These are phyloP conservation scores for Yarrowia sp. DNA, from an alignment of 805 yeast species.

Conservation along the genomic window DNA sequence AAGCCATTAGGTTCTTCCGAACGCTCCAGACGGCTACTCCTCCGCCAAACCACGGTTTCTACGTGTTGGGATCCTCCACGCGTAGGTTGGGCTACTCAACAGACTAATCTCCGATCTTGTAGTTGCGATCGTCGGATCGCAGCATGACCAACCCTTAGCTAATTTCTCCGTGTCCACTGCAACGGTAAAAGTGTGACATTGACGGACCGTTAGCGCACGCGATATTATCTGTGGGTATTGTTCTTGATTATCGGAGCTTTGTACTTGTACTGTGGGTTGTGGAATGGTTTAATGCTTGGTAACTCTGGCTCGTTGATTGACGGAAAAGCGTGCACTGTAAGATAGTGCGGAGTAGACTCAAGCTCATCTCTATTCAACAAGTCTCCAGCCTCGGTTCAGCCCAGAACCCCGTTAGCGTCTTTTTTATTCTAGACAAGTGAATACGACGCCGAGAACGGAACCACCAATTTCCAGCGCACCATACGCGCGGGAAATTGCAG, in stretches of 20 bases:
- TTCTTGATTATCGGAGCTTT: too few relatives aligned
- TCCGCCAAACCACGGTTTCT: too few relatives aligned
- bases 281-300: too few relatives aligned
- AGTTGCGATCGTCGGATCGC: background rate
- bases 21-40: too few relatives aligned
- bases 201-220: background rate
- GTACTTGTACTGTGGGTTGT: too few relatives aligned
- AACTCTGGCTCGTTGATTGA: too few relatives aligned
- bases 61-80: background rate
- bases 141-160: background rate
- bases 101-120: background rate
- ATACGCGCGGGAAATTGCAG: background rate
- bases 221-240: background rate
- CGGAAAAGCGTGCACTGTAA: too few relatives aligned
- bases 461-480: background rate
- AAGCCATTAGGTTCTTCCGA: too few relatives aligned
- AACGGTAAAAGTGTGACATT: background rate
- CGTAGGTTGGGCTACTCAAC: background rate
- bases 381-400: too few relatives aligned
- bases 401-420: background rate
- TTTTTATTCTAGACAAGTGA: too few relatives aligned
- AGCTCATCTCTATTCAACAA: too few relatives aligned
- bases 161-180: background rate
- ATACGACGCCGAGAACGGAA: slow-evolving; percentile 9
- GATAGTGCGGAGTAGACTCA: too few relatives aligned